Percentiles rank a stretch among this genome's conserved stretches.
Conservation (phyloP, 768 basidiomycete genomes). For the Panaeolus cyanescens region DNA sequence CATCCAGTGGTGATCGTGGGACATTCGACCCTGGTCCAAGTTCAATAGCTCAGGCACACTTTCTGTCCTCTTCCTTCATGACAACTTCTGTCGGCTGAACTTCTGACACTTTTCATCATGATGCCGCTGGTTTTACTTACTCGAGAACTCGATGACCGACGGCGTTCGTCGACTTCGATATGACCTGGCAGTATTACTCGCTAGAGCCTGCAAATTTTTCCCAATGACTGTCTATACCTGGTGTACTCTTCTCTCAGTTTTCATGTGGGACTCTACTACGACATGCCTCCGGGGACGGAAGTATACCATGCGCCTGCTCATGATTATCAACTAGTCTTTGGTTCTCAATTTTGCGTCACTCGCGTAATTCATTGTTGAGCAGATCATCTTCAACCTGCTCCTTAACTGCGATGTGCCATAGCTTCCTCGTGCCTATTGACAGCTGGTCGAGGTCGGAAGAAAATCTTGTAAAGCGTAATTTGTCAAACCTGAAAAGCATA, state of each 20-base stretch:
- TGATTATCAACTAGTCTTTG: neutral
- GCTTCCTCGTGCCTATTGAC: neutral
- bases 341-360: neutral
- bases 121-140: neutral
- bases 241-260: neutral
- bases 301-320: neutral
- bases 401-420: neutral
- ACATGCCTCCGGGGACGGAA: neutral
- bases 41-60: neutral
- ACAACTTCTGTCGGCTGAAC: neutral
- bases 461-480: neutral
- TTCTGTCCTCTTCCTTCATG: neutral
- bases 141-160: constrained; percentile 1
- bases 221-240: neutral
- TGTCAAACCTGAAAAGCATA: neutral
- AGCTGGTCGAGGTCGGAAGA: neutral
- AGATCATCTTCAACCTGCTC: neutral
- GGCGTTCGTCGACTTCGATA: neutral
- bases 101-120: neutral
- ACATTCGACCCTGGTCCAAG: neutral
- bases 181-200: neutral
- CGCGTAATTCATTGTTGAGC: neutral
- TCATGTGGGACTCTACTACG: neutral
- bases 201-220: neutral
- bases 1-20: neutral